Evolutionary conservation across 2,329 filamentous ascomycete species (phyloP), one percentile per base, ranked within the genome.

Genomic region (Penicillium corylophilum): DNA sequence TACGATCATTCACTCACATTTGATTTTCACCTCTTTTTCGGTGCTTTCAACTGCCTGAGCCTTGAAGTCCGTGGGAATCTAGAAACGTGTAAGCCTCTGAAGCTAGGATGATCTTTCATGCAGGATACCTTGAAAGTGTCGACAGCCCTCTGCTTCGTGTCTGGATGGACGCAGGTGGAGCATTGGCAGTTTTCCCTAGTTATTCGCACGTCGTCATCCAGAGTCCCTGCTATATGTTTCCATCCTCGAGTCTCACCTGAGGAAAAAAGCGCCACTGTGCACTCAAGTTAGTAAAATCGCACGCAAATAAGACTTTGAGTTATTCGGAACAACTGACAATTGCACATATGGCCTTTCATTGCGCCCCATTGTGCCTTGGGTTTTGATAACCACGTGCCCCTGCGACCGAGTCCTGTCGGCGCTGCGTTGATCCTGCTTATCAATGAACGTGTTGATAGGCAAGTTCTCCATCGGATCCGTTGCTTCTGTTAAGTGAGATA

Each of bases 181-280:
- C 88, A 92, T 52, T 84, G 85, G 64, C 88, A 92, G 63, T 89
- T 87, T 62, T 91, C 88, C 56, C 87, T 86, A 22, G 16, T 41
- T 12, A 18, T 24, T 5, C 13, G 15, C 18, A 23, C 43, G 28
- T 20, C 18, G 29, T 50, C 42, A 50, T 36, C 15, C n/a, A 40
- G 23, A 18, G 24, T 43, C n/a, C 22, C 8, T 8, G 1, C 39
- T 18, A 40, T 5, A 16, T 15, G n/a, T 13, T 15, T 9, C 23
- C 6, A 29, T n/a, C 26, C n/a, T 8, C 1, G 20, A 45, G 9
- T 53, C 42, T 48, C 7, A 60, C 56, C 63, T 61, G 8, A 65
- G 47, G 18, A 57, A 60, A 28, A 60, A 56, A 18, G 35, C 50
- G 7, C 60, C 59, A 45, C 63, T 64, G n/a, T 18, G 12, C 7